These are phyloP conservation scores for Mycena vitilis DNA, from an alignment of 768 basidiomycete genomes.

Conservation along the genomic window DNA sequence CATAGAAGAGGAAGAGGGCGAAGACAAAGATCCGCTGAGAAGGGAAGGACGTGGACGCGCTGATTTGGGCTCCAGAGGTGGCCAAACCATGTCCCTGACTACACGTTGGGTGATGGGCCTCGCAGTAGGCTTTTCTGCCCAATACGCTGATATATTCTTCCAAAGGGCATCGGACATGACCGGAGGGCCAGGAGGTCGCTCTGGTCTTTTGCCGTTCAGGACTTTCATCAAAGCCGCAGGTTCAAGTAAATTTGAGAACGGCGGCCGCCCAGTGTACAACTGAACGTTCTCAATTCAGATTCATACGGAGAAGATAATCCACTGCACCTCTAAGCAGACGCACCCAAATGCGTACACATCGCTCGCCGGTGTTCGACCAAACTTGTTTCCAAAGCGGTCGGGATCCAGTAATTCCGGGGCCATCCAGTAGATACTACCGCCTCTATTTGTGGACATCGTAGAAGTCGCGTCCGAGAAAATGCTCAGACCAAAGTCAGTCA, in stretches of 20 bases:
- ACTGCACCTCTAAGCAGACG: conserved; percentile 45
- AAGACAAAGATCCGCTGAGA: too few relatives aligned
- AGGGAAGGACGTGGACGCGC: too few relatives aligned
- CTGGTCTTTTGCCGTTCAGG: conserved; percentile 11
- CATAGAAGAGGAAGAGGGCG: too few relatives aligned
- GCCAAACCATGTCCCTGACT: conserved; percentile 9
- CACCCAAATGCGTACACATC: conserved; percentile 50
- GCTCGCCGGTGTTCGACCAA: conserved; percentile 41
- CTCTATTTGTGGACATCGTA: conserved; percentile 40
- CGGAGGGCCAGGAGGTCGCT: background rate
- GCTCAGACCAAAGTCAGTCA: conserved; percentile 51
- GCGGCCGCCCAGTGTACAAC: conserved; percentile 26
- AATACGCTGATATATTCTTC: conserved; percentile 1
- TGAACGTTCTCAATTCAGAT: background rate
- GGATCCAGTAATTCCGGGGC: conserved; percentile 49
- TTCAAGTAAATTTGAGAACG: conserved; percentile 13
- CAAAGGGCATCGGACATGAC: conserved; percentile 9
- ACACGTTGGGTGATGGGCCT: background rate
- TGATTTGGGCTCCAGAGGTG: background rate
- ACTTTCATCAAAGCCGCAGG: conserved; percentile 11
- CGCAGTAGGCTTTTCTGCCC: background rate
- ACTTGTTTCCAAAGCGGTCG: conserved; percentile 41
- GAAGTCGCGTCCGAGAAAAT: conserved; percentile 44
- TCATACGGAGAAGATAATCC: background rate
- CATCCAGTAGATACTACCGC: conserved; percentile 49